phyloP scores from a whole-genome alignment of 73 alveolate species.

The Uronychia binucleata region DNA sequence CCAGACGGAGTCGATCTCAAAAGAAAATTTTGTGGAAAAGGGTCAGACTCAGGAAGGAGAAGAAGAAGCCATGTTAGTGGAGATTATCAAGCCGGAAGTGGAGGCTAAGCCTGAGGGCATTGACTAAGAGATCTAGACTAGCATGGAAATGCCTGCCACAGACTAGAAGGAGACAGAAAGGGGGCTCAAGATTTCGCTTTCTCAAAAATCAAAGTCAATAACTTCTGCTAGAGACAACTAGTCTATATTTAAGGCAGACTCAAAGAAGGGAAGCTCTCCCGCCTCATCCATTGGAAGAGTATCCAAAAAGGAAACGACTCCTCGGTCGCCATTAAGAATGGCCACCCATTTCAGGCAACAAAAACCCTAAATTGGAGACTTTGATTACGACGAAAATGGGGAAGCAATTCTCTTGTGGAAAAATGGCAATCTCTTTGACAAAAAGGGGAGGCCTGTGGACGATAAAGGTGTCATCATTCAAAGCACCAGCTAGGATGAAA shows the following conservation, averaged over 20 bases:
- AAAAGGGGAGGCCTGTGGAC: constrained; percentile 18
- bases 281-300: neutral
- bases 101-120: neutral
- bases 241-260: too few relatives aligned
- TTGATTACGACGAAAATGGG: neutral
- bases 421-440: constrained; percentile 1
- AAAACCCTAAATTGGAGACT: neutral
- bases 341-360: neutral
- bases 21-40: neutral
- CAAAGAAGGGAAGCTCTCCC: neutral
- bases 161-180: neutral
- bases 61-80: neutral
- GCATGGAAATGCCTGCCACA: neutral
- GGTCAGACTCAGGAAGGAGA: neutral
- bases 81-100: neutral
- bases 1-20: too few relatives aligned
- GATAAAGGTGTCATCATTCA: constrained; percentile 21
- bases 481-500: neutral
- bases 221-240: too few relatives aligned
- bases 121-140: neutral
- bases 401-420: neutral
- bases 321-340: neutral
- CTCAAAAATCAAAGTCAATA: neutral
- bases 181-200: neutral
- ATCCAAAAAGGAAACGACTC: neutral